Percentiles rank a stretch among this genome's conserved stretches.
Conservation (phyloP, 2,329 filamentous ascomycete genomes). For the Cytospora mali region DNA sequence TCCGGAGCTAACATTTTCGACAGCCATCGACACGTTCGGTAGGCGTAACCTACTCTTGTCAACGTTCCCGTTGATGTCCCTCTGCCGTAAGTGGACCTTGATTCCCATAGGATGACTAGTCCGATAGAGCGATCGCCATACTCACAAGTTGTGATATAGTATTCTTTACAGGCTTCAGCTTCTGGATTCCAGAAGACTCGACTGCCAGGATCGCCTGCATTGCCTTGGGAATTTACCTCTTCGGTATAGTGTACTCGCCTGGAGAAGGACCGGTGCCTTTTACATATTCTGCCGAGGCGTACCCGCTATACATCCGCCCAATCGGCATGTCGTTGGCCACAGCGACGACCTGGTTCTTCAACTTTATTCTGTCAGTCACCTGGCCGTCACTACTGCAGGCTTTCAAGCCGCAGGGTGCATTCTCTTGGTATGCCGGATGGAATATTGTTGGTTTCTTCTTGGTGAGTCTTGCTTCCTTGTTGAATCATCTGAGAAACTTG, state of each 20-base stretch:
- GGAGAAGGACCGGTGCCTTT: slow-evolving; percentile 71
- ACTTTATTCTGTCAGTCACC: slow-evolving; percentile 46
- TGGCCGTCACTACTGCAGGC: slow-evolving; percentile 49
- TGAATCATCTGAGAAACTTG: background rate
- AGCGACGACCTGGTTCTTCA: slow-evolving; percentile 54
- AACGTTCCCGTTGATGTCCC: slow-evolving; percentile 67
- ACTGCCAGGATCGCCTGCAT: slow-evolving; percentile 48
- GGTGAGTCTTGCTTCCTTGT: slow-evolving; percentile 33
- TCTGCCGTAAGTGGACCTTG: slow-evolving; percentile 36
- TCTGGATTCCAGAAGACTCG: slow-evolving; percentile 44
- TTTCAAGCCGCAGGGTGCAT: slow-evolving; percentile 51
- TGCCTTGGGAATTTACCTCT: slow-evolving; percentile 53
- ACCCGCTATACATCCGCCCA: slow-evolving; percentile 64
- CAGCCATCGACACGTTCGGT: slow-evolving; percentile 66
- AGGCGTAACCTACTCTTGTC: slow-evolving; percentile 64
- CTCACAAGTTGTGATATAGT: slow-evolving; percentile 29
- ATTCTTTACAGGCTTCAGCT: slow-evolving; percentile 51
- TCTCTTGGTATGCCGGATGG: slow-evolving; percentile 53
- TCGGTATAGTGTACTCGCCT: slow-evolving; percentile 55
- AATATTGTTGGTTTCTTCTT: slow-evolving; percentile 50
- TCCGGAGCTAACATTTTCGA: background rate
- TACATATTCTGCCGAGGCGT: slow-evolving; percentile 68
- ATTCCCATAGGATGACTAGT: background rate
- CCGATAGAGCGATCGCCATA: background rate
- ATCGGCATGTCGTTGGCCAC: slow-evolving; percentile 63